phyloP scores from a whole-genome alignment of 768 basidiomycete genomes.

The Sistotremastrum niveocremeum region DNA sequence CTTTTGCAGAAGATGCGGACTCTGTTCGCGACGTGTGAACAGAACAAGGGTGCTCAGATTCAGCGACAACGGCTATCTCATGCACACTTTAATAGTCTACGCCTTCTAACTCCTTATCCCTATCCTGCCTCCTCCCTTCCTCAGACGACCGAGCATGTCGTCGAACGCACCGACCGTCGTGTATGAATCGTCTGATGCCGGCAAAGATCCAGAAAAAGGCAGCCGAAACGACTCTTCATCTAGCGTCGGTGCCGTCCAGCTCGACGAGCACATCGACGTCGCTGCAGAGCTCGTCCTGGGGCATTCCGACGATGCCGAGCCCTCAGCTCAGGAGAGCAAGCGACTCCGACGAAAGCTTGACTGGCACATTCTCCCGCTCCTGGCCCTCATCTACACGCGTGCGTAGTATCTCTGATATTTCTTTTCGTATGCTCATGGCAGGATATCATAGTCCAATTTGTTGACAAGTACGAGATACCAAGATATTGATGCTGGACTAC shows the following conservation, averaged over 20 bases:
- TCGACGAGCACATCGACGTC: conserved; percentile 5
- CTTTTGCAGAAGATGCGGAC: too few species aligned
- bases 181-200: too few species aligned
- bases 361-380: conserved; percentile 6
- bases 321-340: conserved; percentile 2
- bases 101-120: too few species aligned
- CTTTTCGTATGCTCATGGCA: not conserved
- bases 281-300: conserved; percentile 7
- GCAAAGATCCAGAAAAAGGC: too few species aligned
- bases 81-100: too few species aligned
- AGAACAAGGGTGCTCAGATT: too few species aligned
- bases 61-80: too few species aligned
- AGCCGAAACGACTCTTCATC: too few species aligned
- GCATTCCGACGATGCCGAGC: conserved; percentile 1
- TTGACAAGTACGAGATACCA: conserved; percentile 8
- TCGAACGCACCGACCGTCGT: too few species aligned
- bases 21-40: too few species aligned
- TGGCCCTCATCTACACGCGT: conserved; percentile 10
- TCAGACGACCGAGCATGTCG: too few species aligned
- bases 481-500: not conserved
- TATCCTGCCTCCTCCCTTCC: too few species aligned
- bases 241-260: not conserved
- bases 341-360: conserved; percentile 6
- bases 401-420: not conserved
- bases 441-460: conserved; percentile 7